Conservation (phyloP, 1,139 yeast species). For the Taphrina deformans region DNA sequence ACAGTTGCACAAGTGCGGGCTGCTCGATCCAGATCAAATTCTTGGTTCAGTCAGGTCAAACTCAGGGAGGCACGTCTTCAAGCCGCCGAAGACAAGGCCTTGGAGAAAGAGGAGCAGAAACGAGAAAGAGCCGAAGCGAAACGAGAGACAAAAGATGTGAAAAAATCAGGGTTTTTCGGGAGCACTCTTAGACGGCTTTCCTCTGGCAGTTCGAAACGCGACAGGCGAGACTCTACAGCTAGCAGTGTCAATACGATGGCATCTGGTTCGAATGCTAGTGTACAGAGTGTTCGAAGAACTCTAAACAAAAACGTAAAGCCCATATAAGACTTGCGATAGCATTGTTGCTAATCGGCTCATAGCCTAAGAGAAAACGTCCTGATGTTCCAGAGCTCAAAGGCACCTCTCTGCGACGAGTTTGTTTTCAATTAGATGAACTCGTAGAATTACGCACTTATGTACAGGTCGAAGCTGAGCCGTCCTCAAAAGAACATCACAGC, state of each 20-base stretch:
- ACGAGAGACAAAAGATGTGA: slow-evolving; percentile 5
- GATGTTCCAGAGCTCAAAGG: slow-evolving; percentile 11
- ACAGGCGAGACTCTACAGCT: background rate
- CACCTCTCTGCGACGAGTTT: slow-evolving; percentile 25
- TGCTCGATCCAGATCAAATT: slow-evolving; percentile 22
- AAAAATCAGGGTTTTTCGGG: slow-evolving; percentile 9
- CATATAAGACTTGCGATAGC: background rate
- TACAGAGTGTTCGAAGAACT: slow-evolving; percentile 13
- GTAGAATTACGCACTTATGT: slow-evolving; percentile 31
- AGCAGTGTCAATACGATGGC: background rate
- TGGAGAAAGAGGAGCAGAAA: slow-evolving; percentile 4
- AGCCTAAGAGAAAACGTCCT: slow-evolving; percentile 26
- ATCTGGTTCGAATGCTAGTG: background rate
- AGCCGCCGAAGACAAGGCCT: slow-evolving; percentile 27
- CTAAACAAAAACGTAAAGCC: slow-evolving; percentile 13
- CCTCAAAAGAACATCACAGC: background rate
- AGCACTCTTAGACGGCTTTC: slow-evolving; percentile 18
- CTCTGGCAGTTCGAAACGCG: slow-evolving; percentile 8
- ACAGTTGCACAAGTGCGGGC: slow-evolving; percentile 11
- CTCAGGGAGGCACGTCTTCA: slow-evolving; percentile 23
- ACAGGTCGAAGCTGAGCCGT: slow-evolving; percentile 22
- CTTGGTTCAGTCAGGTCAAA: slow-evolving; percentile 31
- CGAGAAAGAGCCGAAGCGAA: slow-evolving; percentile 5
- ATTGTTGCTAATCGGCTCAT: background rate
- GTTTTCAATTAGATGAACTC: slow-evolving; percentile 29